Evolutionary conservation across 352 stramenopile species (phyloP).

Genomic region (Pythium rhizo-oryzae): DNA sequence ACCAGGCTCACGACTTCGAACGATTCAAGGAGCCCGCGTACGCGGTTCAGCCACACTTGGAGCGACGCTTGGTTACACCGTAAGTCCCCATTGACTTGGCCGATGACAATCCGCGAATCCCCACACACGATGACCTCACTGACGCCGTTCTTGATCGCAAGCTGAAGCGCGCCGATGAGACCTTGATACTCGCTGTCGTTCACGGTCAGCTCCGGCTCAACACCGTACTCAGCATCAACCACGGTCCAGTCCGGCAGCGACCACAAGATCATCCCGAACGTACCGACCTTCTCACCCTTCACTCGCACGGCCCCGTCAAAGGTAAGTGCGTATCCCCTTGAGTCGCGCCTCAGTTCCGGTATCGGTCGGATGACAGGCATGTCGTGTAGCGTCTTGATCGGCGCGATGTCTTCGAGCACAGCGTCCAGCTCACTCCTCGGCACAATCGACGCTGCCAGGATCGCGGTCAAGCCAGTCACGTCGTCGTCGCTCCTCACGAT

Average conservation of each 20-base stretch:
- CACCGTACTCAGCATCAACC: background rate
- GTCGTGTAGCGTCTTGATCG: background rate
- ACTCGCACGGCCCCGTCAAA: slow-evolving; percentile 12
- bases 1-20: slow-evolving; percentile 9
- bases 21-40: background rate
- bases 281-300: background rate
- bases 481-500: slow-evolving; percentile 12
- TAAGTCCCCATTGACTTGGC: slow-evolving; percentile 10
- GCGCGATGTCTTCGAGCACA: slow-evolving; percentile 4
- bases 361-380: background rate
- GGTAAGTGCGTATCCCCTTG: background rate
- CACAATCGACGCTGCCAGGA: too few species aligned
- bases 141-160: background rate
- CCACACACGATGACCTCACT: background rate
- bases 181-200: slow-evolving; percentile 18
- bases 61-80: slow-evolving; percentile 10
- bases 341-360: background rate
- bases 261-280: background rate
- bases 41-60: slow-evolving; percentile 2
- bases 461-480: background rate
- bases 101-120: slow-evolving; percentile 14
- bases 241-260: background rate
- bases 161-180: background rate
- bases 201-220: background rate
- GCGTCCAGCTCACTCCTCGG: background rate